Conservation (phyloP, 371 early-diverging fungal genomes). For the Mortierella polycephala region DNA sequence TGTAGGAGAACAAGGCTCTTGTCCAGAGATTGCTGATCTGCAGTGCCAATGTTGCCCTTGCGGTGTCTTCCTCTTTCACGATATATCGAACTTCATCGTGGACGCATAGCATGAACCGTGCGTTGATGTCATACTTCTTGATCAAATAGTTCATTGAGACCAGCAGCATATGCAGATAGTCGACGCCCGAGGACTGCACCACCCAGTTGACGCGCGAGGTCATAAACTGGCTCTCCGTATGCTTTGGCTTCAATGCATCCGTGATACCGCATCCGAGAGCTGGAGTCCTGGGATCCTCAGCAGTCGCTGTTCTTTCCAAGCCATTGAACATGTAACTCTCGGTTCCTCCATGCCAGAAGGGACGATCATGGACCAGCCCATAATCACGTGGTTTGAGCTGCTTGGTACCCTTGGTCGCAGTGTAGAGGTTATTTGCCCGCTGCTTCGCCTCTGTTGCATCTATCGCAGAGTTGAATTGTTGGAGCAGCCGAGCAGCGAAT, state of each 20-base stretch:
- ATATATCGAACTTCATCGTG: conserved; percentile 97
- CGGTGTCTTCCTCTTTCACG: conserved; percentile 78
- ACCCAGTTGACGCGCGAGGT: conserved; percentile 97
- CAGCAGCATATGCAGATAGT: conserved; percentile 95
- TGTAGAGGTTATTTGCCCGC: conserved; percentile 79
- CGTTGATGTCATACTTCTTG: conserved; percentile 78
- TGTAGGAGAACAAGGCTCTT: conserved; percentile 87
- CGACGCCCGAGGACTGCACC: conserved; percentile 99
- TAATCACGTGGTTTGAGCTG: conserved; percentile 39
- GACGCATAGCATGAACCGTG: conserved; percentile 92
- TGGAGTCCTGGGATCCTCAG: conserved; percentile 86
- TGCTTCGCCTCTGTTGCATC: conserved; percentile 69
- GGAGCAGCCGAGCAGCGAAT: conserved; percentile 84
- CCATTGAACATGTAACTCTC: conserved; percentile 96
- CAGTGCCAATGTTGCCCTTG: conserved; percentile 86
- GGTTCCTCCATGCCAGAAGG: conserved; percentile 92
- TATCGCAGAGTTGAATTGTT: conserved; percentile 85
- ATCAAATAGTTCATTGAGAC: conserved; percentile 91
- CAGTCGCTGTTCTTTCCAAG: conserved; percentile 86
- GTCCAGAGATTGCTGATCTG: conserved; percentile 97
- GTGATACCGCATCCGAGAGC: conserved; percentile 90
- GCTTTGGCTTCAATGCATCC: conserved; percentile 78
- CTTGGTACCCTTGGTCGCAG: conserved; percentile 87
- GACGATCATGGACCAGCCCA: conserved; percentile 38
- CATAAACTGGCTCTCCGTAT: conserved; percentile 77